A percentile compares a stretch with the other conserved stretches of the same genome.
phyloP scores from a whole-genome alignment of 768 basidiomycete genomes.

The Leucocoprinus sp. region DNA sequence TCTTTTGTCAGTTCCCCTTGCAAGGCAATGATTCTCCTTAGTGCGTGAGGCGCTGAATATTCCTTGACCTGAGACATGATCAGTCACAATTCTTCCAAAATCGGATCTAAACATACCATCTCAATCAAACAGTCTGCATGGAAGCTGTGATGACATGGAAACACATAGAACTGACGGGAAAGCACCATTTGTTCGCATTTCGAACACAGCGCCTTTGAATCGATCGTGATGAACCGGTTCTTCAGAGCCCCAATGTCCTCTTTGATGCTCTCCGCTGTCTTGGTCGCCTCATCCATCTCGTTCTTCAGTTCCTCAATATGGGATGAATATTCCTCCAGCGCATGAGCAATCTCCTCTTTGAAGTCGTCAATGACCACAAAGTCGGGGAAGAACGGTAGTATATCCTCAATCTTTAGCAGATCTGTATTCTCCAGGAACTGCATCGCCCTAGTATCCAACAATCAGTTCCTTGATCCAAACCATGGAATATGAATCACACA shows the following conservation, averaged over 20 bases:
- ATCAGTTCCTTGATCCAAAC: constrained; percentile 1
- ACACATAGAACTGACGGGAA: constrained; percentile 93
- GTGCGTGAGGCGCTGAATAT: constrained; percentile 70
- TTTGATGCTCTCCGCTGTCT: constrained; percentile 88
- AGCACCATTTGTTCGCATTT: constrained; percentile 70
- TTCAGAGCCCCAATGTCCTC: constrained; percentile 79
- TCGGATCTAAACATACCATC: constrained; percentile 51
- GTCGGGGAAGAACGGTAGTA: constrained; percentile 98
- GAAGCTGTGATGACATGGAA: constrained; percentile 96
- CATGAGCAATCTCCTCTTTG: constrained; percentile 96
- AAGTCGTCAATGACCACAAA: constrained; percentile 99
- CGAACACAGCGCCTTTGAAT: constrained; percentile 80
- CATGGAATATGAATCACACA: constrained; percentile 33
- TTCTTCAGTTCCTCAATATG: constrained; percentile 84
- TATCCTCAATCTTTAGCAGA: constrained; percentile 95
- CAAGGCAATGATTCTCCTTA: constrained; percentile 79
- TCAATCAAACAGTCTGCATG: constrained; percentile 96
- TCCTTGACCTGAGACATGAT: constrained; percentile 68
- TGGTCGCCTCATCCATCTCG: constrained; percentile 96
- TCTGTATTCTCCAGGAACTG: constrained; percentile 91
- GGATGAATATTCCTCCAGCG: constrained; percentile 87
- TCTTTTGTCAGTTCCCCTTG: constrained; percentile 78
- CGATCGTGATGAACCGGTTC: constrained; percentile 88
- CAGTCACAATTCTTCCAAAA: constrained; percentile 7
- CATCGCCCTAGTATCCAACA: constrained; percentile 72